Conservation (phyloP, 805 yeast species). For the Lipomyces oligophaga region DNA sequence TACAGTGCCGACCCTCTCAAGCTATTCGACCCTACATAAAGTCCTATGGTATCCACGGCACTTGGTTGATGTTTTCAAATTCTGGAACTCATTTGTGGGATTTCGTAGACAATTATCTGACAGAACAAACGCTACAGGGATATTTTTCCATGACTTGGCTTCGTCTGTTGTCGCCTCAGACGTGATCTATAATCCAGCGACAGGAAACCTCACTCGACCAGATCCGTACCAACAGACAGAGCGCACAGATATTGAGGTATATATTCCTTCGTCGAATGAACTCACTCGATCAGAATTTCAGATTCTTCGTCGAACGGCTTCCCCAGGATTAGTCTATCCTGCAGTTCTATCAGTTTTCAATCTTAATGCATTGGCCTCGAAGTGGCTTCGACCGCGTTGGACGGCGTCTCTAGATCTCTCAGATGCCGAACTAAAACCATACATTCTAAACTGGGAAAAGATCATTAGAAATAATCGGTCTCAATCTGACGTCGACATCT, state of each 20-base stretch:
- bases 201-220: not conserved
- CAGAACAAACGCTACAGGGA: not conserved
- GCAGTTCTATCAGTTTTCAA: slow-evolving; percentile 1
- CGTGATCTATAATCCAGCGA: not conserved
- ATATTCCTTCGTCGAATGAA: slow-evolving; percentile 40
- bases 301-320: slow-evolving; percentile 47
- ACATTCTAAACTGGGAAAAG: slow-evolving; percentile 5
- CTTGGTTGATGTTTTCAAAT: not conserved
- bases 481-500: too few relatives aligned
- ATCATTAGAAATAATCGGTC: slow-evolving; percentile 2
- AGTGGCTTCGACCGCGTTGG: slow-evolving; percentile 1
- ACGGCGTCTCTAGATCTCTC: slow-evolving; percentile 8
- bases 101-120: not conserved
- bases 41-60: not conserved
- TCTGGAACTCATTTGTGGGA: not conserved
- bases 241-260: slow-evolving; percentile 8
- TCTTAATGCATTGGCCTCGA: slow-evolving; percentile 1
- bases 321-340: slow-evolving; percentile 2
- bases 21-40: not conserved
- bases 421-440: not conserved
- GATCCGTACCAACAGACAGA: not conserved
- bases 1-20: slow-evolving; percentile 5
- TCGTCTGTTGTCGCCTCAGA: slow-evolving; percentile 11
- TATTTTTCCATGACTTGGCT: slow-evolving; percentile 2
- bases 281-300: slow-evolving; percentile 48